These are phyloP conservation scores for Hymenoscyphus albidus DNA, from an alignment of 2,329 filamentous ascomycete species.

Conservation along the genomic window DNA sequence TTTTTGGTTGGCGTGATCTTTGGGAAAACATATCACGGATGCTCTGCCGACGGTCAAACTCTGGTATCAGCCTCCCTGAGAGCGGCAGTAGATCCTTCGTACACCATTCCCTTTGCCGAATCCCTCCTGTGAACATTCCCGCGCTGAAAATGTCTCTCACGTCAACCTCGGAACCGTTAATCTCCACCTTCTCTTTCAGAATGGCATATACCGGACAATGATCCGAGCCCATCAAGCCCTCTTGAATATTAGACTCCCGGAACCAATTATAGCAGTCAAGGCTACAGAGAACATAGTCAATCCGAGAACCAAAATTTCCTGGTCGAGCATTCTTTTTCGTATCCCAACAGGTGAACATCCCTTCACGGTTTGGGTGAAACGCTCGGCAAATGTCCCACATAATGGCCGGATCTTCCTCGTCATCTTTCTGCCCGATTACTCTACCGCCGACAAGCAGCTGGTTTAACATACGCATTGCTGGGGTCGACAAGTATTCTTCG, in stretches of 20 bases:
- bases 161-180: constrained; percentile 47
- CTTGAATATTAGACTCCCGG: constrained; percentile 77
- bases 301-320: constrained; percentile 86
- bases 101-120: constrained; percentile 63
- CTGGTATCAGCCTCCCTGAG: constrained; percentile 79
- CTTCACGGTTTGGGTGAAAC: constrained; percentile 73
- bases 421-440: constrained; percentile 62
- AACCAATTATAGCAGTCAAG: constrained; percentile 78
- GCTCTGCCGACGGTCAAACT: constrained; percentile 78
- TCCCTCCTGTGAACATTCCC: constrained; percentile 65
- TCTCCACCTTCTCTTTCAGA: constrained; percentile 59
- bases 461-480: constrained; percentile 76
- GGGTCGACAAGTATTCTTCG: constrained; percentile 68
- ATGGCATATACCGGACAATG: constrained; percentile 89
- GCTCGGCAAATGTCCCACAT: constrained; percentile 80
- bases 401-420: constrained; percentile 65
- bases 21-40: constrained; percentile 91
- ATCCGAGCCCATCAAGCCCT: constrained; percentile 90
- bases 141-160: constrained; percentile 77
- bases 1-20: constrained; percentile 37
- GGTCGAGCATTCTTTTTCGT: constrained; percentile 93
- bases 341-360: constrained; percentile 99
- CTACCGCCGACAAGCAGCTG: constrained; percentile 74
- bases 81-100: constrained; percentile 64
- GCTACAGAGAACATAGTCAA: constrained; percentile 89